phyloP scores from a whole-genome alignment of 805 yeast species.

The Monosporozyma siamensis region DNA sequence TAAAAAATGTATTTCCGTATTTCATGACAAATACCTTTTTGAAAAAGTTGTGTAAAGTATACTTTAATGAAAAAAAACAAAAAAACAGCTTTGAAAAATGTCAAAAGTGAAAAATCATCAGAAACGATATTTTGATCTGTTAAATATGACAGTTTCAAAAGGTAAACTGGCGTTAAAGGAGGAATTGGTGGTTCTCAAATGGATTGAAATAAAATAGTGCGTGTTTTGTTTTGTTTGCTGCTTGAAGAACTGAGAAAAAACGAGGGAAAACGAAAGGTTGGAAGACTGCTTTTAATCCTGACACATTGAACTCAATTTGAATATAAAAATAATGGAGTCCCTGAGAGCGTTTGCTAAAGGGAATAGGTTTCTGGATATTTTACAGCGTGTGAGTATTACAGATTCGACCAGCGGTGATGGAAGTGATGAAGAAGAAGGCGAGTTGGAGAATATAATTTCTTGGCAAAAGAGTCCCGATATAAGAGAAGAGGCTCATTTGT shows the following conservation, averaged over 20 bases:
- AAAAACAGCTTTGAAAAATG: not conserved
- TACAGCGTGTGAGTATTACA: not conserved
- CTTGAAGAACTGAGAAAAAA: too few relatives aligned
- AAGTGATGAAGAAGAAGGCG: too few relatives aligned
- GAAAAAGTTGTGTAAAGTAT: too few relatives aligned
- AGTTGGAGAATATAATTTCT: not conserved
- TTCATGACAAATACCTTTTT: too few relatives aligned
- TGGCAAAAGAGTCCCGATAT: conserved; percentile 1
- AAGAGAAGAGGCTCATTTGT: conserved; percentile 14
- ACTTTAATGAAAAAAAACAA: not conserved
- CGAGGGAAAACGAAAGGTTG: not conserved
- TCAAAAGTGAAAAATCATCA: conserved; percentile 1
- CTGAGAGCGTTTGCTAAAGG: conserved; percentile 8
- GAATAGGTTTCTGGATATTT: conserved; percentile 3
- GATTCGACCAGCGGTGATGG: not conserved
- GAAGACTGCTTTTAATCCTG: not conserved
- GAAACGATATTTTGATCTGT: not conserved
- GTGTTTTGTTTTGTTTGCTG: too few relatives aligned
- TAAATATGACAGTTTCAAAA: too few relatives aligned
- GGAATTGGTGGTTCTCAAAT: too few relatives aligned
- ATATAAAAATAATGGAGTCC: conserved; percentile 7
- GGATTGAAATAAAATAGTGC: too few relatives aligned
- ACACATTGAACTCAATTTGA: not conserved
- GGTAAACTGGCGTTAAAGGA: too few relatives aligned
- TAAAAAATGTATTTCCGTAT: too few relatives aligned